Evolutionary conservation across 345 rosid species (phyloP).

Genomic region (Aethionema arabicum): DNA sequence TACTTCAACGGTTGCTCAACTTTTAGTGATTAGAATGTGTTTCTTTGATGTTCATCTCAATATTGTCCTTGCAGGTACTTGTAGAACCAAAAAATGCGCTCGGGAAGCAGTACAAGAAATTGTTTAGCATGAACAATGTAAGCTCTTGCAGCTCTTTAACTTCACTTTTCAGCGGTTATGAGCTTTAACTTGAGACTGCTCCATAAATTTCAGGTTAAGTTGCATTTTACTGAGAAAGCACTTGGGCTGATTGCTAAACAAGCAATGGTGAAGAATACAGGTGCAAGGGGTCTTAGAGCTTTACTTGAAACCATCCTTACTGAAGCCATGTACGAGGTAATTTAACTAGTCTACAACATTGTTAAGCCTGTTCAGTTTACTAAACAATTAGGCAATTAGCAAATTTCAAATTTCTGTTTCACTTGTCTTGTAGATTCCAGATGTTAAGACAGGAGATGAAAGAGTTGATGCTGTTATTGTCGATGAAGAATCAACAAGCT

Average conservation of each 20-base stretch:
- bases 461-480: constrained; percentile 80
- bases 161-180: constrained; percentile 19
- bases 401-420: background rate
- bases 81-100: constrained; percentile 91
- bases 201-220: constrained; percentile 66
- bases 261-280: constrained; percentile 90
- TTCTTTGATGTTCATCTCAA: background rate
- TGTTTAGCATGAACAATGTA: constrained; percentile 92
- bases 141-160: constrained; percentile 15
- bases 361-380: background rate
- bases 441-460: constrained; percentile 55
- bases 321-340: constrained; percentile 98
- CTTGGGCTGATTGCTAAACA: constrained; percentile 70
- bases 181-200: background rate
- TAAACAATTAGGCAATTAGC: constrained; percentile 2
- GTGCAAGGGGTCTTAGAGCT: constrained; percentile 94
- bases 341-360: background rate
- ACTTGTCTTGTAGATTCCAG: constrained; percentile 73
- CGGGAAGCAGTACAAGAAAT: constrained; percentile 90
- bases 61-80: constrained; percentile 54
- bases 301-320: constrained; percentile 82
- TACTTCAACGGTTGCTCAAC: constrained; percentile 21
- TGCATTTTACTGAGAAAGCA: constrained; percentile 79
- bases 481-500: constrained; percentile 76
- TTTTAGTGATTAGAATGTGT: background rate